Percentiles rank a stretch among this genome's conserved stretches.
Evolutionary conservation across 2,329 filamentous ascomycete genomes (phyloP).

Genomic region (Trichoderma afroharzianum): DNA sequence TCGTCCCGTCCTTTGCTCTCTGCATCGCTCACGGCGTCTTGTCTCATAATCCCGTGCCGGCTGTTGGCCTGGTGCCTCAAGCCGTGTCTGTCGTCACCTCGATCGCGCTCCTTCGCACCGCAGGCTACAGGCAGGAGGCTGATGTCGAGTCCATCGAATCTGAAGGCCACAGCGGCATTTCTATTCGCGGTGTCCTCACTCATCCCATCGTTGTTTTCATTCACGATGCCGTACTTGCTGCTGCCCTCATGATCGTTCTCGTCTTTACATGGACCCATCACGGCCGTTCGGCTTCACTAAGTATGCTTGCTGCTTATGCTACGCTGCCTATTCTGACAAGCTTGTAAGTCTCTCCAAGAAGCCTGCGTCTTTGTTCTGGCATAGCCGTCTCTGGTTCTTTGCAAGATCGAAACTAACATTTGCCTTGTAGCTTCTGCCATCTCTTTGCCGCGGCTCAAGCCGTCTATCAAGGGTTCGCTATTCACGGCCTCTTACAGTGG

Average conservation of each 20-base stretch:
- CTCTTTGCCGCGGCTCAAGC: constrained; percentile 36
- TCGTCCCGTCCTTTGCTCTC: constrained; percentile 39
- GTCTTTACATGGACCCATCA: constrained; percentile 39
- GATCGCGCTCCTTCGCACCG: constrained; percentile 25
- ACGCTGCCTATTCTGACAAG: constrained; percentile 41
- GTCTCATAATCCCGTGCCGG: constrained; percentile 33
- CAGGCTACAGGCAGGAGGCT: constrained; percentile 6
- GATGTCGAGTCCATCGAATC: constrained; percentile 2
- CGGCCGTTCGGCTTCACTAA: constrained; percentile 28
- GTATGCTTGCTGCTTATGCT: constrained; percentile 41
- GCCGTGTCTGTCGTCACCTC: constrained; percentile 33
- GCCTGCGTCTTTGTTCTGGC: not conserved
- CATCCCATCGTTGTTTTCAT: constrained; percentile 38
- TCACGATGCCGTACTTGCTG: constrained; percentile 35
- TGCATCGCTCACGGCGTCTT: constrained; percentile 38
- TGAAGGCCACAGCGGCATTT: not conserved
- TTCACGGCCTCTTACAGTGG: constrained; percentile 37
- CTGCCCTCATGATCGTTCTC: constrained; percentile 37
- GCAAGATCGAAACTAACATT: not conserved
- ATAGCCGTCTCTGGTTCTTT: not conserved
- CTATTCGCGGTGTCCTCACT: constrained; percentile 16
- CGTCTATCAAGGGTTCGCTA: constrained; percentile 39
- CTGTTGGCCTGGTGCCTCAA: constrained; percentile 39
- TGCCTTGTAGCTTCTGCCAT: constrained; percentile 33
- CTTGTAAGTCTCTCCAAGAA: constrained; percentile 31